Conservation (phyloP, 2,329 filamentous ascomycete species). For the Neofusicoccum umdonicola region DNA sequence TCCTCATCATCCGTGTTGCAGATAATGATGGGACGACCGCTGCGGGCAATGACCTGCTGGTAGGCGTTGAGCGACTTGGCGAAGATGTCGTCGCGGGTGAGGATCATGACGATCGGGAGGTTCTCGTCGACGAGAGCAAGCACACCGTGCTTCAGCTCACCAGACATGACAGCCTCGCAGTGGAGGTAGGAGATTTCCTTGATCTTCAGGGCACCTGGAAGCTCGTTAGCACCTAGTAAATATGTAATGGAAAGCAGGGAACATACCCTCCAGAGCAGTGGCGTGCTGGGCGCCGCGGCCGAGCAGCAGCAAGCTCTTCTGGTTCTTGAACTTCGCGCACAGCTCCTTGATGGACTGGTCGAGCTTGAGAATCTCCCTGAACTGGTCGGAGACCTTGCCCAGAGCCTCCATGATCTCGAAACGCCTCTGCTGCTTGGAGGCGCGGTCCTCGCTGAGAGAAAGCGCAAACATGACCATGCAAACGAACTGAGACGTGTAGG, state of each 20-base stretch:
- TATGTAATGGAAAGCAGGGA: background rate
- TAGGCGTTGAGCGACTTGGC: conserved; percentile 99
- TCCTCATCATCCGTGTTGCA: conserved; percentile 89
- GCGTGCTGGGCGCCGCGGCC: conserved; percentile 96
- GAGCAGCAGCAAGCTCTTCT: conserved; percentile 91
- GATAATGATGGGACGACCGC: conserved; percentile 96
- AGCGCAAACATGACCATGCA: conserved; percentile 99
- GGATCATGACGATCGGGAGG: conserved; percentile 98
- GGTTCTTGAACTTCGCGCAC: conserved; percentile 92
- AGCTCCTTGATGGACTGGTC: conserved; percentile 93
- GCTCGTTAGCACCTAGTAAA: conserved; percentile 23
- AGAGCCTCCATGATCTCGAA: conserved; percentile 97
- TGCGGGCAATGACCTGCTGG: conserved; percentile 96
- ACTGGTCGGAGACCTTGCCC: conserved; percentile 81
- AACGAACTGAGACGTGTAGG: conserved; percentile 98
- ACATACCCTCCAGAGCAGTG: conserved; percentile 81
- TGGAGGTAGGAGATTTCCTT: conserved; percentile 99
- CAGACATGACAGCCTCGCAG: conserved; percentile 99
- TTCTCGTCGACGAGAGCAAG: conserved; percentile 96
- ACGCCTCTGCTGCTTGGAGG: conserved; percentile 86
- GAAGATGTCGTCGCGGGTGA: conserved; percentile 94
- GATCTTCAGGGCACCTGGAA: conserved; percentile 82
- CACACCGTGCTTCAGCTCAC: conserved; percentile 98
- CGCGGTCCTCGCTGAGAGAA: conserved; percentile 92
- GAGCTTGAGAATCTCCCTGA: conserved; percentile 86